Percentiles rank a stretch among this genome's conserved stretches.
phyloP scores from a whole-genome alignment of 257 asterid genomes.

The Paulownia fortunei region DNA sequence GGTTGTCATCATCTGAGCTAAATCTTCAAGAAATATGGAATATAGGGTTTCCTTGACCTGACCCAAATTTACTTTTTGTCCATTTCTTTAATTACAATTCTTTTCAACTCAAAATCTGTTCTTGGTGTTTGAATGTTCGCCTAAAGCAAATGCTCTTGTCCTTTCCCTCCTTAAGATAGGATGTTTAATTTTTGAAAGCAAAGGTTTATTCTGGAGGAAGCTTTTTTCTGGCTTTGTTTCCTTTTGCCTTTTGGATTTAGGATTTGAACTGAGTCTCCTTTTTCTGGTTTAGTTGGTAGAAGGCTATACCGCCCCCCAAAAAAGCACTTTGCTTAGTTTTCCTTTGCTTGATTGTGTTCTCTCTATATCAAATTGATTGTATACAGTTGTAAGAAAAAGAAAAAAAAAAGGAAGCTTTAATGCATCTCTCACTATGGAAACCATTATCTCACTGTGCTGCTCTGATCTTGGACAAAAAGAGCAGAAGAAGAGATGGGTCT shows the following conservation, averaged over 20 bases:
- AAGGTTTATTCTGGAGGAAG: constrained; percentile 66
- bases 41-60: constrained; percentile 37
- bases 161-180: constrained; percentile 59
- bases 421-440: constrained; percentile 96
- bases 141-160: constrained; percentile 44
- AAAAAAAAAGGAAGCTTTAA: constrained; percentile 43
- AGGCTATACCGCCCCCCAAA: constrained; percentile 51
- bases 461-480: constrained; percentile 78
- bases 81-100: constrained; percentile 19
- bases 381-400: not conserved
- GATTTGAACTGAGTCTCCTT: constrained; percentile 49
- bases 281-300: constrained; percentile 51
- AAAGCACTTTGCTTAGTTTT: constrained; percentile 31
- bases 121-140: constrained; percentile 53
- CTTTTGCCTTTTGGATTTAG: constrained; percentile 58
- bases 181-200: constrained; percentile 62
- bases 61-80: constrained; percentile 16
- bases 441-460: constrained; percentile 93
- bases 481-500: constrained; percentile 70
- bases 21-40: constrained; percentile 29
- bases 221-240: constrained; percentile 59
- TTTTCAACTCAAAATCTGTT: constrained; percentile 39
- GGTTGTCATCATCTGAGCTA: constrained; percentile 13
- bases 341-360: constrained; percentile 40
- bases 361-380: constrained; percentile 34